Evolutionary conservation across 352 stramenopile species (phyloP), one percentile per base, ranked within the genome.

Genomic region (Phytophthora pseudosyringae): DNA sequence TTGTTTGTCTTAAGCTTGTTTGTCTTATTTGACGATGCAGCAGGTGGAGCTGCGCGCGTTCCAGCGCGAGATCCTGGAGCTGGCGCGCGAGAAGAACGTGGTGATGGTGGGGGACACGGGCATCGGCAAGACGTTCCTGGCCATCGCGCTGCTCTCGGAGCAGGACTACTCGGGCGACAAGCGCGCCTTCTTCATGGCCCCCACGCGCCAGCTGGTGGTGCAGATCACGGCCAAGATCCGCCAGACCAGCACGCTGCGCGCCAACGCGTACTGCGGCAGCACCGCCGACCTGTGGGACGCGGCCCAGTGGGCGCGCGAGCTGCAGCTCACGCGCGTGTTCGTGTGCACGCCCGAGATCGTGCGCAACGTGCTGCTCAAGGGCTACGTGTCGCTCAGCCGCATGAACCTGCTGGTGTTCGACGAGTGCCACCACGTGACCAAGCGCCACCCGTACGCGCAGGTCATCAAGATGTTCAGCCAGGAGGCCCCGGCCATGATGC

Each of bases 361-460:
- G 44, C 83, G 88, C 54, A 95, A 90, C 53, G 67, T 93, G 57
- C 68, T 97, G 11, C 77, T 92, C 46, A 90, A 92, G 29, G 90
- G 88, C 10, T 96, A 94, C 71, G 75, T 97, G 51, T 73, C 62
- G 15, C 80, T 97, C 50, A 64, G 76, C 16, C 71, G 70, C 47
- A 90, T 95, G 67, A 94, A 94, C 63, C 40, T 97, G 59, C 74
- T 97, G 16, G 81, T 97, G 28, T 93, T 97, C 58, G 90, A 97
- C 67, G 90, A 97, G 71, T 97, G 90, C 68, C 90, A 97, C 67
- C 84, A 95, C 71, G 88, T 93, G 38, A 88, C 75, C 25, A 96
- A 96, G 71, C 89, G 89, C 46, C 90, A 97, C 33, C 88, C 89
- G 59, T 97, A 97, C 71, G 88, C 88, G 28, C 88, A 95, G 39